Conservation (phyloP, 2,329 filamentous ascomycete genomes). For the Stemphylium vesicarium region DNA sequence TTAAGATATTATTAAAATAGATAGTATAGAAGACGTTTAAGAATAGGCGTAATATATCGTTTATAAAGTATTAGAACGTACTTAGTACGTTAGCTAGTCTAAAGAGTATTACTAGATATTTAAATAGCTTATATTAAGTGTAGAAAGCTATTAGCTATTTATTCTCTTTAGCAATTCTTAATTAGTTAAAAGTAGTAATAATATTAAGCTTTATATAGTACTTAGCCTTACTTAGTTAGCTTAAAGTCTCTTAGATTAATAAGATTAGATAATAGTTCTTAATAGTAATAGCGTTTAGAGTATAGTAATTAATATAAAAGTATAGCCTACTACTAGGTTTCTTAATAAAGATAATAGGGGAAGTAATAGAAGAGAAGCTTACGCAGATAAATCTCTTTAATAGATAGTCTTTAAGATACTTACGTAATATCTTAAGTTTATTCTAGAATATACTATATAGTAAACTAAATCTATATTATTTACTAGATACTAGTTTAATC, state of each 20-base stretch:
- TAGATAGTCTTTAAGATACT: not conserved
- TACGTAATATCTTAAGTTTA: not conserved
- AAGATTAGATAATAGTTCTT: not conserved
- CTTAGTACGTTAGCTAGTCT: not conserved
- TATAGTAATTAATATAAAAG: not conserved
- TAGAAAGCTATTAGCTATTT: not conserved
- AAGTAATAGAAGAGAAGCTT: not conserved
- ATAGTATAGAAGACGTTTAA: not conserved
- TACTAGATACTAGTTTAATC: not conserved
- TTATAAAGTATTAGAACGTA: not conserved
- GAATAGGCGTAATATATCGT: not conserved
- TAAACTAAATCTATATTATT: not conserved
- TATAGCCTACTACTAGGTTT: not conserved
- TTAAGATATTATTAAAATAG: not conserved
- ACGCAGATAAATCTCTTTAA: not conserved
- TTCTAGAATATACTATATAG: not conserved
- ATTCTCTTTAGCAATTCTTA: not conserved
- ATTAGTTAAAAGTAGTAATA: not conserved
- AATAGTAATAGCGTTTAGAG: not conserved
- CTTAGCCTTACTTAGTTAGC: not conserved
- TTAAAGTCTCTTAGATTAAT: not conserved
- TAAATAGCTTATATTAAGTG: not conserved
- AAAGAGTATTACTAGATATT: not conserved
- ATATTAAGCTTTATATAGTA: slow-evolving; percentile 7
- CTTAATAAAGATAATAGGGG: not conserved